Percentiles rank a stretch among this genome's conserved stretches.
Evolutionary conservation across 495 filamentous ascomycete genomes (phyloP).

Genomic region (Penicillium simplicissimum): DNA sequence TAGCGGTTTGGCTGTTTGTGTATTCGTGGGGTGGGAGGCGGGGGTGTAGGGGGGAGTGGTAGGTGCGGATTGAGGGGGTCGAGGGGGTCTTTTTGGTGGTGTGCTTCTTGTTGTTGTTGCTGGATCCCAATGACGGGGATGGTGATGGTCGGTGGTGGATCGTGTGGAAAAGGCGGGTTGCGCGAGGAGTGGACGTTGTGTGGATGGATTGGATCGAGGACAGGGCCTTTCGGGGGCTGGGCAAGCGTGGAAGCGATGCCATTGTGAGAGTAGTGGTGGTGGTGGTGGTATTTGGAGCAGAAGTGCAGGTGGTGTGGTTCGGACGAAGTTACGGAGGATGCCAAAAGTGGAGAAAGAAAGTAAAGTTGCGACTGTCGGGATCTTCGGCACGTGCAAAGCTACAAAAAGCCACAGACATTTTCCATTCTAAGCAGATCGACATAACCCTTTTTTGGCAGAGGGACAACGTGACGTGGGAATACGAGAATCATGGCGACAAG

Average conservation of each 20-base stretch:
- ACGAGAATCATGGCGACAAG: constrained; percentile 30
- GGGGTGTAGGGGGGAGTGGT: constrained; percentile 72
- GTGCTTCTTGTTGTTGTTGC: not conserved
- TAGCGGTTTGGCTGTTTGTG: constrained; percentile 67
- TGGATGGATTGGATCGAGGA: constrained; percentile 8
- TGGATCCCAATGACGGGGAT: not conserved
- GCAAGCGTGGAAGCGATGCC: constrained; percentile 20
- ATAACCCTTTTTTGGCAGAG: not conserved
- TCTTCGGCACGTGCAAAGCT: constrained; percentile 12
- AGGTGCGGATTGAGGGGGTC: constrained; percentile 34
- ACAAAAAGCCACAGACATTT: constrained; percentile 18
- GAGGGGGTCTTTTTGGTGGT: not conserved
- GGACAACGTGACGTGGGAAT: constrained; percentile 19
- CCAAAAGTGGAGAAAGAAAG: not conserved
- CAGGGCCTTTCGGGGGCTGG: constrained; percentile 5
- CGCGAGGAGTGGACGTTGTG: not conserved
- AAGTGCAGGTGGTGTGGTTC: not conserved
- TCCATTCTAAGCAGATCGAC: constrained; percentile 14
- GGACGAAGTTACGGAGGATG: not conserved
- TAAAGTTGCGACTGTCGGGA: constrained; percentile 4
- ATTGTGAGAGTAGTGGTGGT: constrained; percentile 17
- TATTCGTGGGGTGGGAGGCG: constrained; percentile 58
- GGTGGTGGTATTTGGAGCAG: not conserved
- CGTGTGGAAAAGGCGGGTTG: constrained; percentile 3
- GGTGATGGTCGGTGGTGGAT: not conserved